Percentiles rank a stretch among this genome's conserved stretches.
Evolutionary conservation across 1,284 basidiomycete species (phyloP).

Genomic region (Fistulinella cinereoalba): DNA sequence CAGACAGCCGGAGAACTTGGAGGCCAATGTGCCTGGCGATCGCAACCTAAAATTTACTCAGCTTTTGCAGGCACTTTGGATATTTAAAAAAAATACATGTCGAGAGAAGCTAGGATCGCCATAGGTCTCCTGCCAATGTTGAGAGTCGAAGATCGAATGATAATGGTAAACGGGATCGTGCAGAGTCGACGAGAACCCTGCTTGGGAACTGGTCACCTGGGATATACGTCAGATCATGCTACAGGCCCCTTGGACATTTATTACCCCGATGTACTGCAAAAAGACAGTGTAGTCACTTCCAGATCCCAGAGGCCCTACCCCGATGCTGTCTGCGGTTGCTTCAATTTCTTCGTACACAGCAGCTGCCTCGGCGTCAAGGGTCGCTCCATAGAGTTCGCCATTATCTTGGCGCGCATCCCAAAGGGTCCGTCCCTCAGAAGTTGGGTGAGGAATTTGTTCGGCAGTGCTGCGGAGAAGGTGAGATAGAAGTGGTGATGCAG

Average conservation of each 20-base stretch:
- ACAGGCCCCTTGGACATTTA: constrained; percentile 9
- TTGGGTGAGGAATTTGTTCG: constrained; percentile 56
- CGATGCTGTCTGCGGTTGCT: constrained; percentile 25
- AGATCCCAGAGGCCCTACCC: constrained; percentile 46
- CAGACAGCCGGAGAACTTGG: constrained; percentile 58
- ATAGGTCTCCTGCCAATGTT: constrained; percentile 69
- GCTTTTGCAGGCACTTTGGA: background rate
- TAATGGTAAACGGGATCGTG: constrained; percentile 73
- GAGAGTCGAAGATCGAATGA: constrained; percentile 73
- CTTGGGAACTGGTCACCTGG: constrained; percentile 52
- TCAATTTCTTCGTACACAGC: constrained; percentile 24
- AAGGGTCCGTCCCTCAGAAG: constrained; percentile 36
- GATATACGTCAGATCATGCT: constrained; percentile 11
- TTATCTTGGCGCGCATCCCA: constrained; percentile 51
- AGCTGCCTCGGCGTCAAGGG: constrained; percentile 32
- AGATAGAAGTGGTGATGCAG: constrained; percentile 67
- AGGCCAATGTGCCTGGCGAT: constrained; percentile 68
- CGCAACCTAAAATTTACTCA: constrained; percentile 45
- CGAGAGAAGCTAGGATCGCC: constrained; percentile 72
- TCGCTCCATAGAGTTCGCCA: constrained; percentile 40
- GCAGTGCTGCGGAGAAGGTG: constrained; percentile 61
- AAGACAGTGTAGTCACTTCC: constrained; percentile 79
- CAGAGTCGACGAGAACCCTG: constrained; percentile 47
- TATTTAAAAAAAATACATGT: constrained; percentile 45
- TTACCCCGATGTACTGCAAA: constrained; percentile 51